Base-by-base conservation (phyloP, 805 yeast species). In the Zygosaccharomyces pseudorouxii region DNA sequence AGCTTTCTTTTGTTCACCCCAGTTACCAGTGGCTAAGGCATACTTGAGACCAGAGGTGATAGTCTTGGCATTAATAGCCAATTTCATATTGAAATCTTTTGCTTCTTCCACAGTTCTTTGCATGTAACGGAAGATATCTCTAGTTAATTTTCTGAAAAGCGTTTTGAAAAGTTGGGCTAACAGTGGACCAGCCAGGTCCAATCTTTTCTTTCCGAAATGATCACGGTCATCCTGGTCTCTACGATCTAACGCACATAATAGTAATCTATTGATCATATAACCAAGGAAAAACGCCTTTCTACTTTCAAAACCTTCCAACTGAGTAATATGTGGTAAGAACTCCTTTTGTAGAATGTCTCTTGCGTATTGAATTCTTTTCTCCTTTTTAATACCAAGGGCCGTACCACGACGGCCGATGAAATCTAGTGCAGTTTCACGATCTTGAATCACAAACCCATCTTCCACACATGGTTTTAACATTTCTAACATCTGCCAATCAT, bases 1-100 rank as follows among this genome's bases (percentile, higher is more conserved):
- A 11, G 98, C 97, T 70, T 93, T 93, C 83, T 90, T 92, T 70
- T 93, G 99, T 71, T 93, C 99, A 75, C 99, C 99, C 99, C 99
- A 93, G 74, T 93, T 93, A 77, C 99, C 99, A 12, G 99, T 93
- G 47, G 99, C 99, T 64, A 93, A 77, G 35, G 99, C 93, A 71
- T 93, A 93, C 67, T 95, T 87, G 71, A 93, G 79, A 67, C 99
- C 99, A 53, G 95, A 92, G 33, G 99, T 93, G 60, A 93, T 89
- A 2, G 98, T 93, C 58, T 90, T 90, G 14, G 97, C 89, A 73
- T 93, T 92, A 57, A 93, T 97, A 35, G 99, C 99, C 63, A 93
- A 79, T 46, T 95, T 89, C 73, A 93, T 79, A 67, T 92, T 92
- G 77, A 93, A 93, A 68, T 92, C 99, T 70, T 89, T 89, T 69